Percentiles rank a stretch among this genome's conserved stretches.
These are phyloP conservation scores for Umbelopsis isabellina DNA, from an alignment of 192 early-diverging fungal genomes.

Conservation along the genomic window DNA sequence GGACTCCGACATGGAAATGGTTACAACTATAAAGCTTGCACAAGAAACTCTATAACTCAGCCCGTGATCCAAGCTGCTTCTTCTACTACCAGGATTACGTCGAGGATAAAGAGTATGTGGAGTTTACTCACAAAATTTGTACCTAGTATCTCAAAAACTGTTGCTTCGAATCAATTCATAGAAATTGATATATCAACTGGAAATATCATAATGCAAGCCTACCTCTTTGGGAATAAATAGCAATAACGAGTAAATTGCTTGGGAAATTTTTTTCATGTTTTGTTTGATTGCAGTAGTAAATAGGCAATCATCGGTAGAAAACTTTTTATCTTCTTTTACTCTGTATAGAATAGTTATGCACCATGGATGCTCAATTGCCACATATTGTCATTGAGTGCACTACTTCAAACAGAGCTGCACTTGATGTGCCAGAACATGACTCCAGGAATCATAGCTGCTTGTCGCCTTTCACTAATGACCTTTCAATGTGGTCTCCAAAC, in stretches of 20 bases:
- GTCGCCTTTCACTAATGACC: conserved; percentile 8
- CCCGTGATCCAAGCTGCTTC: not conserved
- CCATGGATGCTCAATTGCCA: conserved; percentile 1
- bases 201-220: too few relatives aligned
- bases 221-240: too few relatives aligned
- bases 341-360: not conserved
- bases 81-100: not conserved
- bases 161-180: not conserved
- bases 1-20: not conserved
- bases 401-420: not conserved
- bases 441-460: not conserved
- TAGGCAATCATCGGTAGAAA: too few relatives aligned
- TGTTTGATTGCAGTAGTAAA: too few relatives aligned
- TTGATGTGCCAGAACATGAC: not conserved
- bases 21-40: not conserved
- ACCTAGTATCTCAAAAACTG: too few relatives aligned
- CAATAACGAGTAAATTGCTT: too few relatives aligned
- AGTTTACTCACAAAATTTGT: not conserved
- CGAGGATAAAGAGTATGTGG: not conserved
- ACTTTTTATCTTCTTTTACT: not conserved
- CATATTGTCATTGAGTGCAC: conserved; percentile 3
- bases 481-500: conserved; percentile 5
- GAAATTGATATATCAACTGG: not conserved
- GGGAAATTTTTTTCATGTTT: too few relatives aligned
- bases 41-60: not conserved